Base-by-base conservation (phyloP, 805 yeast species). In the Starmera dryadoides region DNA sequence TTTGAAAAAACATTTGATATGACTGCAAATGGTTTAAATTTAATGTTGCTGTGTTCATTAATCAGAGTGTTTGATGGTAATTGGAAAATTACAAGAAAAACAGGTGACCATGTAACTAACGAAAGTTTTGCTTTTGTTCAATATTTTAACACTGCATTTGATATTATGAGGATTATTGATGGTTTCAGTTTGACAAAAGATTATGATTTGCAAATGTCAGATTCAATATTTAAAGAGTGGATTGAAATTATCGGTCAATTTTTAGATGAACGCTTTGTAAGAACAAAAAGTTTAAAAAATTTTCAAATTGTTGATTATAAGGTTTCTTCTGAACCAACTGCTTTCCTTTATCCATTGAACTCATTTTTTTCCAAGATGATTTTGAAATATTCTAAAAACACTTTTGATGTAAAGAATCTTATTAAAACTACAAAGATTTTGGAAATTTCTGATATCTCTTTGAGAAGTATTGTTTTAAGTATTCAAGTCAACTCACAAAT, bases 91-190 rank as follows among this genome's bases (percentile, higher is more conserved):
- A 64, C 56, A 40, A 68, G 87, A 42, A 79, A 79, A 44, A 66
- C 66, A 33, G 91, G 87, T 10, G 81, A 78, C 7, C 91, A 83
- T 59, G 85, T 81, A 23, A 73, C 74, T 40, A 66, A 65, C 37
- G 87, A 82, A 49, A 64, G 66, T 31, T 63, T 63, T 22, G 74
- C 68, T 33, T 79, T 69, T 46, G 63, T 68, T 16, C 55, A 71
- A 2, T 79, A 79, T 47, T 62, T 72, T 36, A 72, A 71, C 40
- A 66, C 68, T 38, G 68, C 78, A 0, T 58, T 69, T 4, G 67
- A 73, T 0, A 45, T 73, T 18, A 60, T 69, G 32, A 63, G 63
- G 26, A 61, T 74, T 14, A 64, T 70, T 3, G 64, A 65, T 41
- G 54, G 25, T 6, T 14, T 32, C 15, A 7, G 23, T 6, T 20